Percentiles rank a stretch among this genome's conserved stretches.
These are phyloP conservation scores for Hansfordia pulvinata DNA, from an alignment of 2,329 filamentous ascomycete species.

Conservation along the genomic window DNA sequence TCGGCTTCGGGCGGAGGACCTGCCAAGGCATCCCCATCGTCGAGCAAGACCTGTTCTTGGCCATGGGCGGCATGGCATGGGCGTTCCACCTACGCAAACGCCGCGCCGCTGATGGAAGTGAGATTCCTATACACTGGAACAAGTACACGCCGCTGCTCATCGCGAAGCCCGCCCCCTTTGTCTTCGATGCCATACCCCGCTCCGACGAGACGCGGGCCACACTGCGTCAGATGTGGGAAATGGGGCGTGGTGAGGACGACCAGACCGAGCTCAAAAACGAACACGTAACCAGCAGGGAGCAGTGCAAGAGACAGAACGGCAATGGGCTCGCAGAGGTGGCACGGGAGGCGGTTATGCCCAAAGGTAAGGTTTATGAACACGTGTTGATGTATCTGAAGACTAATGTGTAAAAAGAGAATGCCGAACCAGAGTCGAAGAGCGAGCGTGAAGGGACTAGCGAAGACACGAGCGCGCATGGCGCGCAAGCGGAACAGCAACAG, in stretches of 20 bases:
- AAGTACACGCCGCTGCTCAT: conserved; percentile 27
- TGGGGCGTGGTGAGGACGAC: conserved; percentile 19
- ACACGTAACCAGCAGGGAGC: too few species aligned
- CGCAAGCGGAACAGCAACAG: too few species aligned
- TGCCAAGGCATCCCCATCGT: conserved; percentile 28
- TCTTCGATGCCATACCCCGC: conserved; percentile 21
- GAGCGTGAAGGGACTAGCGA: too few species aligned
- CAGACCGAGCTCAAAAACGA: too few species aligned
- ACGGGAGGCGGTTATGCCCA: too few species aligned
- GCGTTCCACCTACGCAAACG: conserved; percentile 18
- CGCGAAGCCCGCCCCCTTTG: conserved; percentile 25
- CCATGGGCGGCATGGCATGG: conserved; percentile 24
- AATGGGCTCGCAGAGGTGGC: too few species aligned
- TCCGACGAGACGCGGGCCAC: conserved; percentile 8
- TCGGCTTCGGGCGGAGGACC: conserved; percentile 39
- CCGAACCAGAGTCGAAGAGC: too few species aligned
- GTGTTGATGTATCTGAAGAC: too few species aligned
- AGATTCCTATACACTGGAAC: conserved; percentile 27
- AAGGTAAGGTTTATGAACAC: too few species aligned
- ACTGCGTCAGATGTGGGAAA: conserved; percentile 21
- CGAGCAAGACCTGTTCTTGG: conserved; percentile 24
- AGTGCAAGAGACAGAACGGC: too few species aligned
- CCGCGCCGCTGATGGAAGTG: conserved; percentile 10
- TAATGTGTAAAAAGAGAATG: too few species aligned
- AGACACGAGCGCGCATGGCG: too few species aligned